These are phyloP conservation scores for Orychophragmus violaceus DNA, from an alignment of 345 rosid genomes.

Conservation along the genomic window DNA sequence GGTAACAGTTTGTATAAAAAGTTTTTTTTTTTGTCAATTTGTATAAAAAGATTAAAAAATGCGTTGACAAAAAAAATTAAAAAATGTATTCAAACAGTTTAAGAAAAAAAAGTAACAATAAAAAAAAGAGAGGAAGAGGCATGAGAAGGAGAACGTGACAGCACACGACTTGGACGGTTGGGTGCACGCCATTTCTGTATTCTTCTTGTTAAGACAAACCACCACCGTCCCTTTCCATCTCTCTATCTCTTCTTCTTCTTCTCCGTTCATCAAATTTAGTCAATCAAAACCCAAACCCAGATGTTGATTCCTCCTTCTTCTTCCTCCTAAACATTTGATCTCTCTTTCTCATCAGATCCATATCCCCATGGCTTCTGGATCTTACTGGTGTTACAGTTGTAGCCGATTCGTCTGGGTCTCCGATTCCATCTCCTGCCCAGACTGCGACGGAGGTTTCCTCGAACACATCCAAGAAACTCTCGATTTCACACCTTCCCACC, in stretches of 20 bases:
- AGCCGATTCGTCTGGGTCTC: constrained; percentile 54
- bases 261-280: neutral
- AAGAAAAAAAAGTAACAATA: neutral
- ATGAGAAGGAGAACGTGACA: constrained; percentile 3
- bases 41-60: no score
- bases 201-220: constrained; percentile 7
- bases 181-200: neutral
- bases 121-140: neutral
- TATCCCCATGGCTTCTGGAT: constrained; percentile 50
- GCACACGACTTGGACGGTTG: constrained; percentile 18
- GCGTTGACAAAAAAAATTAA: no score
- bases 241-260: neutral
- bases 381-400: constrained; percentile 90
- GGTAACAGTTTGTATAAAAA: neutral
- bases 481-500: constrained; percentile 28
- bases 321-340: neutral
- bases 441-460: constrained; percentile 73
- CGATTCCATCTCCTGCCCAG: constrained; percentile 54
- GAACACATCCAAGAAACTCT: constrained; percentile 54
- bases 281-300: neutral
- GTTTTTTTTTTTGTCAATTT: no score
- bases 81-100: no score
- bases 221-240: neutral
- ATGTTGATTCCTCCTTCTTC: neutral
- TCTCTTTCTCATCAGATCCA: no score